These are phyloP conservation scores for Tuber magnatum DNA, from an alignment of 495 filamentous ascomycete genomes.

Conservation along the genomic window DNA sequence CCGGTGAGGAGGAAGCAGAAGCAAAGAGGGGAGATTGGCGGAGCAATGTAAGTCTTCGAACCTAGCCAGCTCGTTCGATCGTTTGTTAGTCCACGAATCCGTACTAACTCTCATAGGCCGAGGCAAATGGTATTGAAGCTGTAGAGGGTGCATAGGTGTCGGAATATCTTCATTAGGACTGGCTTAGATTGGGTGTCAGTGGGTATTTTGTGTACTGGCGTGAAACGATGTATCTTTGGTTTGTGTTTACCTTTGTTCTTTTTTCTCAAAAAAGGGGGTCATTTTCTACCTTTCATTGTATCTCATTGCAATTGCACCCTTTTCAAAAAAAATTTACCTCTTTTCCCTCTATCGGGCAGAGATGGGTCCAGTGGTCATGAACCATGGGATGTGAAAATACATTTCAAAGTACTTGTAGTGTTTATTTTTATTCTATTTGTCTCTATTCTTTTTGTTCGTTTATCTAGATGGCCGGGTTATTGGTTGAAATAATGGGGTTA, in stretches of 20 bases:
- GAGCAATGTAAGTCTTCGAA: constrained; percentile 13
- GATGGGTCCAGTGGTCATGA: background rate
- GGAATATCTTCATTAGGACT: constrained; percentile 11
- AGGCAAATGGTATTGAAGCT: constrained; percentile 10
- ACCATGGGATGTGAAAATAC: constrained; percentile 17
- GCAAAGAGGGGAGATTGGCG: constrained; percentile 15
- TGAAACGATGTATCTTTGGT: background rate
- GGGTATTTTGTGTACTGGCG: constrained; percentile 7
- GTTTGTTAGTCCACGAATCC: constrained; percentile 13
- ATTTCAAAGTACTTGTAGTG: constrained; percentile 8
- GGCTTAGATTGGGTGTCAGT: constrained; percentile 23
- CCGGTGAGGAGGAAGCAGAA: constrained; percentile 26
- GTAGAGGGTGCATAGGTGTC: constrained; percentile 27
- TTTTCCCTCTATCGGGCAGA: background rate
- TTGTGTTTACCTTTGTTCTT: constrained; percentile 12
- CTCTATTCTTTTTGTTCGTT: constrained; percentile 13
- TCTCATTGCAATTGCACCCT: constrained; percentile 18
- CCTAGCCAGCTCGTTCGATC: constrained; percentile 9
- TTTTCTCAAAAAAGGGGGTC: constrained; percentile 20
- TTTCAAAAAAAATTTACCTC: constrained; percentile 9
- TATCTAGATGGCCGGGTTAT: constrained; percentile 6
- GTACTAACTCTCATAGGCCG: constrained; percentile 6
- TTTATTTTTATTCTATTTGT: constrained; percentile 12
- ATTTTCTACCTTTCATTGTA: constrained; percentile 27
- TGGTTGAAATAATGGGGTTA: background rate